These are phyloP conservation scores for Coprinopsis cinerea DNA, from an alignment of 768 basidiomycete genomes.

Conservation along the genomic window DNA sequence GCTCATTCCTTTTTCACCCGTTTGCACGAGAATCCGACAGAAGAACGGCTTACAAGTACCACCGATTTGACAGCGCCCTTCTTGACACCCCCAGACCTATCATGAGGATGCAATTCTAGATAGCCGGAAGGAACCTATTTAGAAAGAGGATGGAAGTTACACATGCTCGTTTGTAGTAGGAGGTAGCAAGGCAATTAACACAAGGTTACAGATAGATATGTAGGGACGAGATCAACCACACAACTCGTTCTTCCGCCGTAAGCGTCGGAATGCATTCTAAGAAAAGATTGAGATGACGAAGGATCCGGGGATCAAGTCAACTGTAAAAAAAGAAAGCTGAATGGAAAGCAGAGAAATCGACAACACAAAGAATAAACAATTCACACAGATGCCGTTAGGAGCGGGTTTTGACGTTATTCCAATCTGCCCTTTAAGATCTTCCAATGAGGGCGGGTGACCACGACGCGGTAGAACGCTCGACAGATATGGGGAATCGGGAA, in stretches of 20 bases:
- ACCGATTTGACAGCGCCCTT: not conserved
- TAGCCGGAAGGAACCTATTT: not conserved
- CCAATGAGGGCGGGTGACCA: constrained; percentile 15
- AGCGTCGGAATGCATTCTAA: not conserved
- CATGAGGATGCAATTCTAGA: not conserved
- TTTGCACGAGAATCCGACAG: no score
- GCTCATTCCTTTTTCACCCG: not conserved
- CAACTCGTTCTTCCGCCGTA: not conserved
- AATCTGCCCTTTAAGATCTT: not conserved
- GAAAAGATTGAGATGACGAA: not conserved
- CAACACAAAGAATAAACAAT: no score
- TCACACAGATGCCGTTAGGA: not conserved
- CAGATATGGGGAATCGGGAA: constrained; percentile 32
- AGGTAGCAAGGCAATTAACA: not conserved
- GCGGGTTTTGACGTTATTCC: constrained; percentile 3
- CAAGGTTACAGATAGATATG: not conserved
- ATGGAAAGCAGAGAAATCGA: not conserved
- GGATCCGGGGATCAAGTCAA: not conserved
- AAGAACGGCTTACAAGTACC: not conserved
- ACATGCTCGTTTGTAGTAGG: not conserved
- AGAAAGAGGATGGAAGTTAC: not conserved
- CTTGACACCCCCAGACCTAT: not conserved
- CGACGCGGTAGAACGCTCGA: constrained; percentile 39
- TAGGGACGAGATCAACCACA: not conserved
- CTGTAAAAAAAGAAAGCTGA: no score